Conservation (phyloP, 73 alveolate species). For the Paramecium sonneborni region DNA sequence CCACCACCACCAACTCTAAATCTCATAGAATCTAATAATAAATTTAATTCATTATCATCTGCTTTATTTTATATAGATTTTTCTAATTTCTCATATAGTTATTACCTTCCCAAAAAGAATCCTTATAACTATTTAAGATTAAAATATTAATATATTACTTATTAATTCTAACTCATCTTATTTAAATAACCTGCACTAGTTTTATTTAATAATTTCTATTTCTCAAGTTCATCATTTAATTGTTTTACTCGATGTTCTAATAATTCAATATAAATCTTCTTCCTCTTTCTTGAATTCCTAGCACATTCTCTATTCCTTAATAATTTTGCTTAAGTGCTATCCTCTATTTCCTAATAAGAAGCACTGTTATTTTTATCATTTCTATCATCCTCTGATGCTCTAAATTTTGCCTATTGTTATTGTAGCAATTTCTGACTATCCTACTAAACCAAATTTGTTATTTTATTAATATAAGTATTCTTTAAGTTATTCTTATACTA, state of each 20-base stretch:
- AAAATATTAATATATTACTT: background rate
- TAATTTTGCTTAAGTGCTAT: slow-evolving; percentile 48
- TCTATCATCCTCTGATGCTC: slow-evolving; percentile 48
- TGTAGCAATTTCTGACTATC: background rate
- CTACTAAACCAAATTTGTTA: slow-evolving; percentile 33
- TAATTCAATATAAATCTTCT: slow-evolving; percentile 67
- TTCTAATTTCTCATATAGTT: slow-evolving; percentile 59
- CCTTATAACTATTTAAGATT: slow-evolving; percentile 35
- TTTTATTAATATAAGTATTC: slow-evolving; percentile 60
- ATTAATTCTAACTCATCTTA: slow-evolving; percentile 58
- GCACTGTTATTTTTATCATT: background rate
- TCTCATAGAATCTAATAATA: slow-evolving; percentile 64
- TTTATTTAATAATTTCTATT: slow-evolving; percentile 41
- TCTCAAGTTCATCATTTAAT: slow-evolving; percentile 64
- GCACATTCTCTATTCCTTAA: slow-evolving; percentile 67
- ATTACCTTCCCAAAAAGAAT: slow-evolving; percentile 36
- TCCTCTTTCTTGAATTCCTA: slow-evolving; percentile 65
- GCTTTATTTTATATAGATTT: slow-evolving; percentile 53
- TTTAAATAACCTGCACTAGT: slow-evolving; percentile 56
- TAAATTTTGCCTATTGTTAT: slow-evolving; percentile 48
- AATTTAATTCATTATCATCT: slow-evolving; percentile 59
- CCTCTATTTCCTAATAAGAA: slow-evolving; percentile 45
- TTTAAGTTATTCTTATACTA: slow-evolving; percentile 49
- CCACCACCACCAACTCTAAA: slow-evolving; percentile 69
- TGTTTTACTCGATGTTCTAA: slow-evolving; percentile 54